These are phyloP conservation scores for Monilinia aucupariae DNA, from an alignment of 2,329 filamentous ascomycete species.

Conservation along the genomic window DNA sequence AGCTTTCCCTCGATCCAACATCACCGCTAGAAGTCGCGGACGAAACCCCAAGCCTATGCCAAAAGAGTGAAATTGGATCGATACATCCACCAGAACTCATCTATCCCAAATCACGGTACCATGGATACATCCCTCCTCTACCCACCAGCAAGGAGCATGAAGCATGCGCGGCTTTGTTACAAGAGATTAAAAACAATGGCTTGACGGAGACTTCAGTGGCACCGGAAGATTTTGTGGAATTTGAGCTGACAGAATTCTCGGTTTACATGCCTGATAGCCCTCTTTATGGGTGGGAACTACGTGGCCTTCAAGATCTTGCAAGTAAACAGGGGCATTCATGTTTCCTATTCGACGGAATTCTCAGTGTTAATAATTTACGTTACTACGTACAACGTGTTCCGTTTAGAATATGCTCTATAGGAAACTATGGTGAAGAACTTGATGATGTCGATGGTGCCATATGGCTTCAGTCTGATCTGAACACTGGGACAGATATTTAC, in stretches of 20 bases:
- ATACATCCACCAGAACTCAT: slow-evolving; percentile 12
- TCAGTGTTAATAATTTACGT: slow-evolving; percentile 42
- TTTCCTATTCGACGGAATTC: slow-evolving; percentile 56
- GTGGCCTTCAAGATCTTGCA: slow-evolving; percentile 49
- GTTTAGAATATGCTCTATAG: slow-evolving; percentile 58
- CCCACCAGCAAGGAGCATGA: slow-evolving; percentile 17
- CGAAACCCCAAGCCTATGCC: neutral
- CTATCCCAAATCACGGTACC: slow-evolving; percentile 21
- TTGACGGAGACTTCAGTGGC: neutral
- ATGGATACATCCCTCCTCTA: slow-evolving; percentile 19
- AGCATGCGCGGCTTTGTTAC: slow-evolving; percentile 20
- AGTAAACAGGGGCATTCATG: slow-evolving; percentile 36
- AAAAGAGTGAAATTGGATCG: neutral
- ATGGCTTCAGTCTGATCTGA: slow-evolving; percentile 56
- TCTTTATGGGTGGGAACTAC: slow-evolving; percentile 45
- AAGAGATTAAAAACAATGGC: slow-evolving; percentile 3
- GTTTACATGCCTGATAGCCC: slow-evolving; percentile 44
- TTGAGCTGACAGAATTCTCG: slow-evolving; percentile 52
- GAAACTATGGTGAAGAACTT: slow-evolving; percentile 53
- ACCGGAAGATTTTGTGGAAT: slow-evolving; percentile 36
- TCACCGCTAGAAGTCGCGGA: neutral
- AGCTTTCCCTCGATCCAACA: neutral
- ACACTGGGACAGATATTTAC: slow-evolving; percentile 47
- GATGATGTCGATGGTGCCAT: slow-evolving; percentile 49
- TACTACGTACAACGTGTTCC: slow-evolving; percentile 50